Evolutionary conservation across 257 asterid genomes (phyloP).

Genomic region (Parsonsia alboflavescens): DNA sequence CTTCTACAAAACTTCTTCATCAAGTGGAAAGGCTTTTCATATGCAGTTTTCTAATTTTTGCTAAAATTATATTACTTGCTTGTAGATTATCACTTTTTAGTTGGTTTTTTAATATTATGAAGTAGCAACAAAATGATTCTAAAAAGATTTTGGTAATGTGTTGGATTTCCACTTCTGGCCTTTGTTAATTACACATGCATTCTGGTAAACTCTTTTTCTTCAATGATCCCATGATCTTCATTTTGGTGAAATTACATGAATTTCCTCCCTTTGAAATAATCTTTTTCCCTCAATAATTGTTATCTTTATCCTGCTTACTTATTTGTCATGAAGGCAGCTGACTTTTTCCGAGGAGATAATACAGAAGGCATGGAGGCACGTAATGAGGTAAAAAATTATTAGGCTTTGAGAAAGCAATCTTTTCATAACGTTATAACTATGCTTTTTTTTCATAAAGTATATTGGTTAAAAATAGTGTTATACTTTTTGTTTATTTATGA

Average conservation of each 20-base stretch:
- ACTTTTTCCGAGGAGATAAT: constrained; percentile 93
- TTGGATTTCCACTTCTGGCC: background rate
- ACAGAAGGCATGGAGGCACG: constrained; percentile 98
- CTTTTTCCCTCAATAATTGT: background rate
- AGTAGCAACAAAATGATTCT: background rate
- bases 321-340: constrained; percentile 68
- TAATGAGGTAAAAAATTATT: constrained; percentile 64
- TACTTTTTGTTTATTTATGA: background rate
- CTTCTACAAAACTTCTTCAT: background rate
- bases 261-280: background rate
- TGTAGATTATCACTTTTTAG: background rate
- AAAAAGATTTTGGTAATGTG: background rate
- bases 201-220: background rate
- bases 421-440: background rate
- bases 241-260: background rate
- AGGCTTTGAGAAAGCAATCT: background rate
- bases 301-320: constrained; percentile 8
- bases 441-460: background rate
- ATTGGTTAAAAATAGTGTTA: background rate
- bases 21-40: background rate
- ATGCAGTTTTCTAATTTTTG: background rate
- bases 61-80: background rate
- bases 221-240: background rate
- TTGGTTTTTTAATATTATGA: background rate
- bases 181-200: background rate